phyloP scores from a whole-genome alignment of 139 green algal species.

The Tetradesmus obliquus region DNA sequence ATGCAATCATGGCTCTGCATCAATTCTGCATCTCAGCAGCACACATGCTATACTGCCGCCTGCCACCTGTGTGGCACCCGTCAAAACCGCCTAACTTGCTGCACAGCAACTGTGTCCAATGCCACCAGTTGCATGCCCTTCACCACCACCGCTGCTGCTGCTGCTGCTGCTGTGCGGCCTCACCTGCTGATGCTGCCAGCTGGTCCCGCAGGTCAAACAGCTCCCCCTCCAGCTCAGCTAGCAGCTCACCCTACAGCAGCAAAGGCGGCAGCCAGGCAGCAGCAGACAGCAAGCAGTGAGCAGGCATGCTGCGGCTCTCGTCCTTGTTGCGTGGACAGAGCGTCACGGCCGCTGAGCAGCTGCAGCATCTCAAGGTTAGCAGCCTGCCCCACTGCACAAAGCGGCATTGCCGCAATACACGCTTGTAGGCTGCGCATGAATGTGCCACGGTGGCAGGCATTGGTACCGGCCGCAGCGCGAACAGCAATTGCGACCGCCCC shows the following conservation, averaged over 20 bases:
- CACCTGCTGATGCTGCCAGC: conserved; percentile 39
- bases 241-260: conserved; percentile 43
- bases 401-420: not conserved
- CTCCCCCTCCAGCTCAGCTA: conserved; percentile 60
- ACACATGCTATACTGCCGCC: not conserved
- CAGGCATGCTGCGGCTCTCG: not conserved
- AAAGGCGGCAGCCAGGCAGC: not conserved
- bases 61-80: not conserved
- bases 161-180: not conserved
- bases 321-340: not conserved
- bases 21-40: not conserved
- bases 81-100: too few species aligned
- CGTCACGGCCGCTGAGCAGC: not conserved
- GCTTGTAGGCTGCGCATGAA: not conserved
- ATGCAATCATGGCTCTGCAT: too few species aligned
- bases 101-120: not conserved
- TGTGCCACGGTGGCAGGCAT: not conserved
- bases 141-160: not conserved
- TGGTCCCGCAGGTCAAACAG: conserved; percentile 50
- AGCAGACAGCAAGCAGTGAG: not conserved
- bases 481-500: not conserved
- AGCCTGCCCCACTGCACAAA: not conserved
- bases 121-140: not conserved
- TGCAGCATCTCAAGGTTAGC: not conserved
- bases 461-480: not conserved